Percentiles rank a stretch among this genome's conserved stretches.
Conservation (phyloP, 108 stramenopile genomes). For the Bacterosira constricta region DNA sequence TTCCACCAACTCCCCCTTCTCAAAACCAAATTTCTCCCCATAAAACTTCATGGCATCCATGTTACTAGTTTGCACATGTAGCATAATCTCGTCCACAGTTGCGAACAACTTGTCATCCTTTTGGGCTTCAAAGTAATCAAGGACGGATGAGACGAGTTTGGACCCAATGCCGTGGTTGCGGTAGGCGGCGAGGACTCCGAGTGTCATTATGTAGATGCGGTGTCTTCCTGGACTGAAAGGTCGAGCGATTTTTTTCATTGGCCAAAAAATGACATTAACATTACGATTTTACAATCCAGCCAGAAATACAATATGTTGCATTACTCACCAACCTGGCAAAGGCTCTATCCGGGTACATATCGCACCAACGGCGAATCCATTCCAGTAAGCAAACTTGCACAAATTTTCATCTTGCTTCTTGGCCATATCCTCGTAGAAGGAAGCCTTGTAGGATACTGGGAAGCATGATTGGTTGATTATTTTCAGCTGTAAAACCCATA, state of each 20-base stretch:
- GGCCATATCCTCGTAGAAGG: conserved; percentile 88
- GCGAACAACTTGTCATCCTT: conserved; percentile 48
- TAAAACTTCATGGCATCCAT: conserved; percentile 94
- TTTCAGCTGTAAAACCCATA: conserved; percentile 50
- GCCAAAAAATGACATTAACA: no score
- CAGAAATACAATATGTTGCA: neutral
- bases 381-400: conserved; percentile 86
- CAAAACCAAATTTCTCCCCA: conserved; percentile 84
- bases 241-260: no score
- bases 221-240: conserved; percentile 27
- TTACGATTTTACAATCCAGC: no score
- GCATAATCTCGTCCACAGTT: conserved; percentile 79
- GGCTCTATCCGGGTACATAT: conserved; percentile 80
- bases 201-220: conserved; percentile 95
- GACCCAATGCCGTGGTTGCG: conserved; percentile 90
- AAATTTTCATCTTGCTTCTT: conserved; percentile 58
- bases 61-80: conserved; percentile 97
- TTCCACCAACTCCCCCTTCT: conserved; percentile 86
- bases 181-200: conserved; percentile 94
- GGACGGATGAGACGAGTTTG: conserved; percentile 80
- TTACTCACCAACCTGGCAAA: conserved; percentile 29
- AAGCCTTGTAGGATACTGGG: conserved; percentile 89
- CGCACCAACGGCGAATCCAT: conserved; percentile 89
- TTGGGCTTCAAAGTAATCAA: conserved; percentile 65
- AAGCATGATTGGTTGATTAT: conserved; percentile 84